Evolutionary conservation across 2,329 filamentous ascomycete species (phyloP).

Genomic region (Epichloe sibirici): DNA sequence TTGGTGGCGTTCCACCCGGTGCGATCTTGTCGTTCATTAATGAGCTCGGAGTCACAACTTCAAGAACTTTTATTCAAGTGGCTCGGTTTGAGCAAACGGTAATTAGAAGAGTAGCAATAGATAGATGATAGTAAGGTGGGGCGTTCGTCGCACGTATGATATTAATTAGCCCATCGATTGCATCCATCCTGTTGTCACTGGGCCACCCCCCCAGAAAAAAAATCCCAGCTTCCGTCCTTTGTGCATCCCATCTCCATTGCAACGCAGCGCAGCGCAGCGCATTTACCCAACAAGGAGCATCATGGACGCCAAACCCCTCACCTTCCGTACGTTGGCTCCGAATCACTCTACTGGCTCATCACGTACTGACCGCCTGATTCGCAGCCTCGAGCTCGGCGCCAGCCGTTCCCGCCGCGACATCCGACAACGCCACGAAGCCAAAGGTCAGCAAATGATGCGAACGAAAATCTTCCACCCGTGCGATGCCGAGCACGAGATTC

Average conservation of each 20-base stretch:
- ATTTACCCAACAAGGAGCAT: slow-evolving; percentile 6
- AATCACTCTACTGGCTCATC: neutral
- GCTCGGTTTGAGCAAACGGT: slow-evolving; percentile 71
- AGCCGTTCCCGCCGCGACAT: slow-evolving; percentile 18
- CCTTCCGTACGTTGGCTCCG: slow-evolving; percentile 14
- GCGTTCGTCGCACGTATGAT: neutral
- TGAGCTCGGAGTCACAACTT: slow-evolving; percentile 81
- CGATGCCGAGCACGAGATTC: slow-evolving; percentile 2
- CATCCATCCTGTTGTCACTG: slow-evolving; percentile 29
- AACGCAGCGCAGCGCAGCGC: neutral
- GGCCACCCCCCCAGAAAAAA: neutral
- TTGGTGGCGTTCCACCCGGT: slow-evolving; percentile 77
- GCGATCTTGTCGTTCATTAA: slow-evolving; percentile 83
- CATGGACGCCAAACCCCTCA: slow-evolving; percentile 21
- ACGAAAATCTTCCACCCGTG: neutral
- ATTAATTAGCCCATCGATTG: slow-evolving; percentile 33
- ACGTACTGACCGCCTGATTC: neutral
- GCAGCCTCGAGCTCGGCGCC: slow-evolving; percentile 4
- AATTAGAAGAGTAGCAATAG: too few species aligned
- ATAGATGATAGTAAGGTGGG: neutral
- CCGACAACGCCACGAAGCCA: slow-evolving; percentile 26
- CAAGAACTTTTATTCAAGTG: slow-evolving; percentile 66
- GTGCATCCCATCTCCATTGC: neutral
- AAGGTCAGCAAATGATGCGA: slow-evolving; percentile 22
- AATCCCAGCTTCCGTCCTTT: neutral